Percentiles rank a stretch among this genome's conserved stretches.
Evolutionary conservation across 306 rosid genomes (phyloP).

Genomic region (Malus sylvestris): DNA sequence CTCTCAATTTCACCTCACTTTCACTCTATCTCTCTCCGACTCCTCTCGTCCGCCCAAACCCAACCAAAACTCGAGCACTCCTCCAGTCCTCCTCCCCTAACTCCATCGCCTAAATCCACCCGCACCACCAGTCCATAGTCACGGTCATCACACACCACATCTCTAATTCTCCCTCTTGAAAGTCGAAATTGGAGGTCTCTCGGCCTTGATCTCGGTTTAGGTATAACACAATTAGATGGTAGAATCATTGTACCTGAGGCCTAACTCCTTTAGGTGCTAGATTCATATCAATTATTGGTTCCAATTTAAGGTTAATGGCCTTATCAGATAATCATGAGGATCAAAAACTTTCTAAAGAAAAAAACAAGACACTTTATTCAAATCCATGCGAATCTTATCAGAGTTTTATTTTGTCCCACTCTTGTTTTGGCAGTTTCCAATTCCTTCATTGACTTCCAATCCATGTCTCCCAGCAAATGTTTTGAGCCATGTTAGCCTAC

Average conservation of each 20-base stretch:
- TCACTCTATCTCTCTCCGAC: too few species aligned
- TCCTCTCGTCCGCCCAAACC: too few species aligned
- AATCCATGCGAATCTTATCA: conserved; percentile 5
- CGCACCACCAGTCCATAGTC: too few species aligned
- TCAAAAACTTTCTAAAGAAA: neutral
- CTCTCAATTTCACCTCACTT: too few species aligned
- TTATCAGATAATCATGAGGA: conserved; percentile 3
- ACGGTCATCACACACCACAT: too few species aligned
- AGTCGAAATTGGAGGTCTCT: too few species aligned
- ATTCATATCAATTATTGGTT: neutral
- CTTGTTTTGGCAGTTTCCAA: conserved; percentile 11
- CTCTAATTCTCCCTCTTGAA: too few species aligned
- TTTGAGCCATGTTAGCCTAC: neutral
- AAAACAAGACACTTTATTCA: conserved; percentile 8
- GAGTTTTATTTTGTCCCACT: conserved; percentile 2
- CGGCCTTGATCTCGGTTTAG: neutral
- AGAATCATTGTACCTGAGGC: neutral
- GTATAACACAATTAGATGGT: neutral
- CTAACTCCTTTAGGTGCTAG: neutral
- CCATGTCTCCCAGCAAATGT: neutral
- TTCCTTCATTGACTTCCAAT: neutral
- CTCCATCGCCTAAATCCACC: too few species aligned
- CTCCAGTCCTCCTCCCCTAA: too few species aligned
- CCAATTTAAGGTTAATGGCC: neutral
- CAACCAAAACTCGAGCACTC: too few species aligned